Percentiles rank a stretch among this genome's conserved stretches.
Evolutionary conservation across 495 filamentous ascomycete genomes (phyloP).

Genomic region (Lasiosphaeria hispida): DNA sequence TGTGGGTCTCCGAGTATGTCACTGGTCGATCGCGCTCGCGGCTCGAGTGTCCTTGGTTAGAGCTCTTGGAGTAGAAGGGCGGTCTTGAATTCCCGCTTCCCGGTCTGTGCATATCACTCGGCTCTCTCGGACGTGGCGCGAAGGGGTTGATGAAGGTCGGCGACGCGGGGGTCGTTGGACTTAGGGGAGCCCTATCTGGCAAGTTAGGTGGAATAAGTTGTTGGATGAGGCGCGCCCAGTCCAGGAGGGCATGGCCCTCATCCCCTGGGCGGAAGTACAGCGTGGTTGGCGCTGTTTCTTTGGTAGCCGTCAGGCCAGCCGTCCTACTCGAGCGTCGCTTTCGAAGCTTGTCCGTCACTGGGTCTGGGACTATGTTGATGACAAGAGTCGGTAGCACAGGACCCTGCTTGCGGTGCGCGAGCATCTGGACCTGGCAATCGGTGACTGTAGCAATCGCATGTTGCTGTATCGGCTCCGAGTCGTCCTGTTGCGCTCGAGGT

Average conservation of each 20-base stretch:
- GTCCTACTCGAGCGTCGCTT: slow-evolving; percentile 58
- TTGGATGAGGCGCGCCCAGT: slow-evolving; percentile 48
- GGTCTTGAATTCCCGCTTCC: slow-evolving; percentile 33
- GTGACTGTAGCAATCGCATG: slow-evolving; percentile 47
- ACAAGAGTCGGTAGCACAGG: slow-evolving; percentile 49
- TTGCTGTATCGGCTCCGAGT: slow-evolving; percentile 50
- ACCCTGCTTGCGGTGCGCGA: slow-evolving; percentile 55
- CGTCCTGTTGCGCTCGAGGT: slow-evolving; percentile 36
- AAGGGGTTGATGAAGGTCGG: slow-evolving; percentile 48
- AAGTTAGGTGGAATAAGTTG: slow-evolving; percentile 38
- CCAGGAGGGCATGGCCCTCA: slow-evolving; percentile 37
- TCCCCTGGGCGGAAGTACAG: slow-evolving; percentile 47
- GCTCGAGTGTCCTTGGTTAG: slow-evolving; percentile 31
- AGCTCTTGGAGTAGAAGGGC: slow-evolving; percentile 35
- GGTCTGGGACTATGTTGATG: slow-evolving; percentile 51
- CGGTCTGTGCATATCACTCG: slow-evolving; percentile 32
- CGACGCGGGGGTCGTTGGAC: slow-evolving; percentile 42
- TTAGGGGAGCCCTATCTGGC: slow-evolving; percentile 34
- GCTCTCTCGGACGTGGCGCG: slow-evolving; percentile 33
- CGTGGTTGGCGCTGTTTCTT: slow-evolving; percentile 40
- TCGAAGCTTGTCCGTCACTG: slow-evolving; percentile 48
- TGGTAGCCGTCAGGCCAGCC: slow-evolving; percentile 43
- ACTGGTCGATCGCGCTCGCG: slow-evolving; percentile 45
- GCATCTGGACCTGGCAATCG: slow-evolving; percentile 50
- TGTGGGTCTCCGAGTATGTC: slow-evolving; percentile 49